Evolutionary conservation across 2,329 filamentous ascomycete genomes (phyloP), one percentile per base, ranked within the genome.

Genomic region (Beauveria sp.): DNA sequence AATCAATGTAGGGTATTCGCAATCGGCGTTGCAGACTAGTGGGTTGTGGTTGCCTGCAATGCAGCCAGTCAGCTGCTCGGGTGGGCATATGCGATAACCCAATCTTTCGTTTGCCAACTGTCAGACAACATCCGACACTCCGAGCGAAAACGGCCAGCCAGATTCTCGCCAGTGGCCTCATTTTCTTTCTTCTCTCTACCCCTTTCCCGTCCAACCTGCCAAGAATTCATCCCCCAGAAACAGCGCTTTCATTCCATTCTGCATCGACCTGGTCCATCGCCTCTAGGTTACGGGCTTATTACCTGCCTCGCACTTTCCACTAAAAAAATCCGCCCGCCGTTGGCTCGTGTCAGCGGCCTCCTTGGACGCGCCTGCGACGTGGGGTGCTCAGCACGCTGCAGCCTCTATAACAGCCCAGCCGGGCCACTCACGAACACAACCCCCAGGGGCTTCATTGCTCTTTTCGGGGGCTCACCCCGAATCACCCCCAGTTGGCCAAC

Each of bases 111-210:
- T 40, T 49, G 55, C 55, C 56, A 59, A 38, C 38, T 52, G 56
- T 18, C 56, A 45, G 47, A 50, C 14, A 50, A 40, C 46, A 50
- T 49, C 47, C 45, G 55, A 42, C 43, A 18, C 20, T n/a, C 30
- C 12, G 18, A n/a, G 34, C 16, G 28, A 3, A 58, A 50, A 20
- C 22, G 47, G 47, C 34, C 38, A 22, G 12, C 56, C 9, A 28
- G 9, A 30, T 52, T 59, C 46, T 59, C 56, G 56, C 47, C 56
- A 59, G 34, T 26, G 49, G 38, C 56, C 24, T 59, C 56, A 52
- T 20, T 34, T 24, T 40, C 18, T 28, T 43, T 30, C 49, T 26
- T 24, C 45, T 38, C n/a, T 59, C 40, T 42, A 46, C 18, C 26
- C 22, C 51, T 43, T 38, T 54, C 6, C 7, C 26, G 20, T 14